A percentile compares a stretch with the other conserved stretches of the same genome.
Evolutionary conservation across 1,139 yeast genomes (phyloP).

Genomic region (Geotrichum klebahnii): DNA sequence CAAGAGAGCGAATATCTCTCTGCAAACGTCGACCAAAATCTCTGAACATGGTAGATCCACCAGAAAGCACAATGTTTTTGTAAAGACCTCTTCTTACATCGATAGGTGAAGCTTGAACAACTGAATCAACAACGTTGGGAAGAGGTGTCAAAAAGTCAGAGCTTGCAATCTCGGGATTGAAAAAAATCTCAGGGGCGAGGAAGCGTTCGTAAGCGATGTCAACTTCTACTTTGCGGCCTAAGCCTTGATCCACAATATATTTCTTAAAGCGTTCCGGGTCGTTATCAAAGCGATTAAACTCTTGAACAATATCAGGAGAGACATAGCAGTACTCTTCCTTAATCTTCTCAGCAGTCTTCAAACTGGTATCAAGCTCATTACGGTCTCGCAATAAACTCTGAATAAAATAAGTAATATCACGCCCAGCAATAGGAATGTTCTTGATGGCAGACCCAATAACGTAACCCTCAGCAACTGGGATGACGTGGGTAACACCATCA

Average conservation of each 20-base stretch:
- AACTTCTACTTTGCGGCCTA: constrained; percentile 59
- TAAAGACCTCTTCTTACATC: constrained; percentile 96
- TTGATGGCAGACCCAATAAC: constrained; percentile 96
- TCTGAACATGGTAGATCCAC: constrained; percentile 98
- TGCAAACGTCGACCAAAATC: constrained; percentile 97
- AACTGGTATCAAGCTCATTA: constrained; percentile 89
- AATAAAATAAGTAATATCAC: constrained; percentile 91
- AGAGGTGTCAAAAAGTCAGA: constrained; percentile 93
- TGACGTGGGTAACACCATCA: constrained; percentile 97
- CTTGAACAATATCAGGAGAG: constrained; percentile 95
- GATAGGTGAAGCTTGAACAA: constrained; percentile 91
- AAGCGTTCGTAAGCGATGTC: constrained; percentile 97
- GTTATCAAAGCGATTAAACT: constrained; percentile 88
- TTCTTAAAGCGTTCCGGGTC: constrained; percentile 93
- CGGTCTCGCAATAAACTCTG: constrained; percentile 93
- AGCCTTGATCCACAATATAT: constrained; percentile 80
- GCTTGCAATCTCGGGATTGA: constrained; percentile 95
- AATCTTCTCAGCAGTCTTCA: constrained; percentile 92
- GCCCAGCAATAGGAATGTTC: constrained; percentile 96
- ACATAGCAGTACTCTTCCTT: constrained; percentile 96
- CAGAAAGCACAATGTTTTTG: constrained; percentile 88
- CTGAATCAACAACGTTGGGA: constrained; percentile 91
- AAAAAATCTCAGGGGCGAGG: constrained; percentile 96
- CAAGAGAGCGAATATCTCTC: constrained; percentile 84
- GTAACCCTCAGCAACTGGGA: constrained; percentile 98